Evolutionary conservation across 2,329 filamentous ascomycete genomes (phyloP), one percentile per base, ranked within the genome.

Genomic region (Drechslerella coelobrocha): DNA sequence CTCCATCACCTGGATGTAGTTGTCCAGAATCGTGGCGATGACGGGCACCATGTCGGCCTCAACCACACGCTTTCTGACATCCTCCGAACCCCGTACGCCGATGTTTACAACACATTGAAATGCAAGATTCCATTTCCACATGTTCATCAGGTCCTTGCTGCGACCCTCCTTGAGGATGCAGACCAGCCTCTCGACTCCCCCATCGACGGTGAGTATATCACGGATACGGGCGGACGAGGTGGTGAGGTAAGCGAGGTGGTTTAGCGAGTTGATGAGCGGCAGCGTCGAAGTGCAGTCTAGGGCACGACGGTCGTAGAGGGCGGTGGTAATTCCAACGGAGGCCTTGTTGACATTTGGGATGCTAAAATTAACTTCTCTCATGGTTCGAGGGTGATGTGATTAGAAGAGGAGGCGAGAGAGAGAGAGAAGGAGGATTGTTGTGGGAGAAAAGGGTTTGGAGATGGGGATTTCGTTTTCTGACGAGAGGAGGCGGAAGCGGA

Each of bases 61-160:
- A 56, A 99, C 94, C 1, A 99, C 93, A 74, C 94, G 86, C 65
- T 94, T 97, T 75, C 94, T 87, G 68, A 99, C 94, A 75, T 86
- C 88, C 81, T 99, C 94, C 10, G 94, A 97, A 69, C 94, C 94
- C 75, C 94, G 87, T 69, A 99, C 93, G 63, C 94, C 94, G 78
- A 99, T 97, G 80, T 99, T 99, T 78, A 99, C 94, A 74, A 97
- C 92, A 79, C 94, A 99, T 80, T 97, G 94, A 79, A 99, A 99
- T 57, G 94, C 94, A 73, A 99, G 84, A 78, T 97, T 99, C 94
- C 94, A 99, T 81, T 97, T 97, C 94, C 94, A 99, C 90, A 96
- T 96, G 79, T 97, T 93, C 93, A 97, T 97, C 88, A 97, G 89
- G 79, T 99, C 93, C 80, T 92, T 95, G 81, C 91, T 97, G 78